These are phyloP conservation scores for Coemansia pectinata DNA, from an alignment of 192 early-diverging fungal species.

Conservation along the genomic window DNA sequence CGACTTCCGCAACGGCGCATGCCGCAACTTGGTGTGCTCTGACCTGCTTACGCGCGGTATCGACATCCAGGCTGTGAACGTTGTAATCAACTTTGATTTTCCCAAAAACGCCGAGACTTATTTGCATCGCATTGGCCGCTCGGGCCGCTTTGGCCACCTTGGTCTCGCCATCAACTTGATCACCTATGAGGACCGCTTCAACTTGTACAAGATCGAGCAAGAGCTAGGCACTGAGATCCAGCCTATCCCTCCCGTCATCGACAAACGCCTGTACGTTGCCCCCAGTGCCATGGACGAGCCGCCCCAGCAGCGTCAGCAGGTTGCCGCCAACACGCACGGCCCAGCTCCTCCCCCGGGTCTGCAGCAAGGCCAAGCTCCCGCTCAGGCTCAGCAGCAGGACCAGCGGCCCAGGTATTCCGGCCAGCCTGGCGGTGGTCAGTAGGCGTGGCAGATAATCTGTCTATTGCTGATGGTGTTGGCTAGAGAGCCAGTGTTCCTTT, in stretches of 20 bases:
- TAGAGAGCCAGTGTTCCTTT: background rate
- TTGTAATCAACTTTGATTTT: constrained; percentile 99
- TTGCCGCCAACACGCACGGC: constrained; percentile 15
- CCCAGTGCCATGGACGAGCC: constrained; percentile 73
- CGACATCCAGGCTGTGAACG: constrained; percentile 99
- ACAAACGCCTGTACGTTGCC: constrained; percentile 87
- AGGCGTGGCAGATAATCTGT: background rate
- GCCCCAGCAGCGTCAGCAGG: constrained; percentile 55
- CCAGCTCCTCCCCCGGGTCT: constrained; percentile 43
- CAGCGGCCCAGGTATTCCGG: background rate
- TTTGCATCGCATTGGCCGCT: constrained; percentile 97
- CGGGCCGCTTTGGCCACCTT: constrained; percentile 93
- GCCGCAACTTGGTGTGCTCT: constrained; percentile 96
- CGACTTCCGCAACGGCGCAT: constrained; percentile 97
- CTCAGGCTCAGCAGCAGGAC: constrained; percentile 7
- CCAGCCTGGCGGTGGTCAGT: background rate
- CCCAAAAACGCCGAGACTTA: constrained; percentile 99
- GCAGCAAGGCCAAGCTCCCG: constrained; percentile 4
- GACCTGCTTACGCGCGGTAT: constrained; percentile 98
- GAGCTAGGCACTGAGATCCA: constrained; percentile 98
- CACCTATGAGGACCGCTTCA: constrained; percentile 97
- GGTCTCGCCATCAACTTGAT: constrained; percentile 98
- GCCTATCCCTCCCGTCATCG: constrained; percentile 96
- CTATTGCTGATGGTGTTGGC: background rate
- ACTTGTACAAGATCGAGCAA: constrained; percentile 97